Evolutionary conservation across 306 rosid genomes (phyloP), one percentile per base, ranked within the genome.

Genomic region (Rosa persica): DNA sequence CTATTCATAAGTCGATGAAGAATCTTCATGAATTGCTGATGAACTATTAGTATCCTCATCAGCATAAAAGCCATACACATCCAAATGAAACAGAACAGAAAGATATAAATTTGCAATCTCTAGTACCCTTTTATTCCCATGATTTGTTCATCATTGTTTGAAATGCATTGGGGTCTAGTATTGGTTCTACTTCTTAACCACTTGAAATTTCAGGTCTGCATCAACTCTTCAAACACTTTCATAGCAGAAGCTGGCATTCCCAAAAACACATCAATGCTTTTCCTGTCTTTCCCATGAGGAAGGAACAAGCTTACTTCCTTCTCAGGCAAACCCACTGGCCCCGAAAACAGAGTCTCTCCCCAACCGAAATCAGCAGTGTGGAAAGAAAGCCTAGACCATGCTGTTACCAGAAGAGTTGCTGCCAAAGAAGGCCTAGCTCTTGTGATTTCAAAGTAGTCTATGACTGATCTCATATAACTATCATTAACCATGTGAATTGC

Each of bases 201-300:
- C 23, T 70, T 70, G 34, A 8, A 49, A n/a, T 55, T 74, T 82
- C 78, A 90, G 34, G 87, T 72, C 57, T 84, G 74, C 84, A 79
- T 87, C 70, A 77, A 51, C n/a, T 69, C 75, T 75, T 89, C 88
- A 81, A 91, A 93, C 72, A 23, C 68, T 81, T 79, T 71, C 97
- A 93, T 93, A 47, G 97, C 90, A 83, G 96, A 93, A 78, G 78
- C 83, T 20, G 97, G 98, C 86, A 93, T 87, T 16, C 98, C 97
- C 81, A 91, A 64, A 48, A 93, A 86, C 76, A 93, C 93, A 68
- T 88, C 86, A 51, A 85, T 54, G 76, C 91, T 87, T 76, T 85
- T 89, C 78, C 88, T 87, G 16, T 80, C 84, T 54, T 84, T 64
- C 20, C 90, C 97, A 60, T 83, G 83, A 30, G 97, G 75, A 6